Conservation (phyloP, 2,329 filamentous ascomycete species). For the Claviceps sp. region DNA sequence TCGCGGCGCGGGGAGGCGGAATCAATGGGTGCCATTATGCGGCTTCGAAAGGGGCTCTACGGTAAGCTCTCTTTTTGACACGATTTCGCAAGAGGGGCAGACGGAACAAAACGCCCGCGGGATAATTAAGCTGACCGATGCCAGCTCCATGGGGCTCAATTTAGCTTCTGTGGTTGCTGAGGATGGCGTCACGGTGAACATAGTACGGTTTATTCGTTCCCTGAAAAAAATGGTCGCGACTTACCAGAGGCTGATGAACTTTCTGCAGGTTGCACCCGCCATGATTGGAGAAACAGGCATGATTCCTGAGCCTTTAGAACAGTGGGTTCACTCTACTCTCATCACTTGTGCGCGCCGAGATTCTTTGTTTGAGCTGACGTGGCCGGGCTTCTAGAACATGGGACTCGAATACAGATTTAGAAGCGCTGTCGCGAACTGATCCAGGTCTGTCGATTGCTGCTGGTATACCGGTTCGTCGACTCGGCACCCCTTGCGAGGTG, state of each 20-base stretch:
- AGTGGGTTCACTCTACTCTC: background rate
- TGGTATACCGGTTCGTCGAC: slow-evolving; percentile 4
- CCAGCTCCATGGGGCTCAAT: slow-evolving; percentile 6
- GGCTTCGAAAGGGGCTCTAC: slow-evolving; percentile 6
- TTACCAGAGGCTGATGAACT: background rate
- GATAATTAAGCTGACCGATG: background rate
- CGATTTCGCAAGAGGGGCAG: no score
- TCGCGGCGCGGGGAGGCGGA: slow-evolving; percentile 5
- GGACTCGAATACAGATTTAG: background rate
- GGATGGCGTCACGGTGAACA: slow-evolving; percentile 6
- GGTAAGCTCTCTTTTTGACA: background rate
- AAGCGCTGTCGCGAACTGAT: slow-evolving; percentile 2
- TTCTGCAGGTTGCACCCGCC: slow-evolving; percentile 4
- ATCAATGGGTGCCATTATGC: slow-evolving; percentile 7
- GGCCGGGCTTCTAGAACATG: slow-evolving; percentile 1
- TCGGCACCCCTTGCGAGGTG: slow-evolving; percentile 5
- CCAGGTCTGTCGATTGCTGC: slow-evolving; percentile 5
- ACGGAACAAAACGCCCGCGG: background rate
- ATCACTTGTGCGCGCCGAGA: background rate
- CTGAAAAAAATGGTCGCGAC: background rate
- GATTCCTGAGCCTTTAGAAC: slow-evolving; percentile 5
- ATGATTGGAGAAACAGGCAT: slow-evolving; percentile 8
- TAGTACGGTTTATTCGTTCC: background rate
- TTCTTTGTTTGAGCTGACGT: background rate
- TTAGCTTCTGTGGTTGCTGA: slow-evolving; percentile 4